Percentiles rank a stretch among this genome's conserved stretches.
These are phyloP conservation scores for Neurospora cerealis DNA, from an alignment of 495 filamentous ascomycete genomes.

Conservation along the genomic window DNA sequence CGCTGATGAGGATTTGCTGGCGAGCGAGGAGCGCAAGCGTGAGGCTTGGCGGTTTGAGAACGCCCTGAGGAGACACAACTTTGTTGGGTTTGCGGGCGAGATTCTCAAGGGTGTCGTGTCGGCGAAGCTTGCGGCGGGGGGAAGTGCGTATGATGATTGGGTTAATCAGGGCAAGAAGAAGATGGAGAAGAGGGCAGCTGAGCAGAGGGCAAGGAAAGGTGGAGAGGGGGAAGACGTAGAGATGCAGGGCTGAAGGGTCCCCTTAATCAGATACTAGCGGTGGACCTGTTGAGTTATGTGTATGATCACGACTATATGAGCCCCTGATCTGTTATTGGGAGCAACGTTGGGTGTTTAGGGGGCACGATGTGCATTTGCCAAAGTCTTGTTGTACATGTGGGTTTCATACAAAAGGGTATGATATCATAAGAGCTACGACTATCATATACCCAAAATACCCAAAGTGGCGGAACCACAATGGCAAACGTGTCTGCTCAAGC, in stretches of 20 bases:
- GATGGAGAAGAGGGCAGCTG: constrained; percentile 56
- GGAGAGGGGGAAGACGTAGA: constrained; percentile 33
- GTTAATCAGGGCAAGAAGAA: constrained; percentile 64
- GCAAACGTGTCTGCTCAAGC: neutral
- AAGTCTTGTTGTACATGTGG: neutral
- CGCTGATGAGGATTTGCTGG: constrained; percentile 69
- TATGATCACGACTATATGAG: neutral
- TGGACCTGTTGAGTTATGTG: neutral
- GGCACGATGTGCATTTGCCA: neutral
- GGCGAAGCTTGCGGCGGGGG: constrained; percentile 55
- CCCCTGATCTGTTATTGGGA: neutral
- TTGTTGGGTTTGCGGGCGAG: constrained; percentile 91
- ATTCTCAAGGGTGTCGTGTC: constrained; percentile 74
- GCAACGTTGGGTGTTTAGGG: neutral
- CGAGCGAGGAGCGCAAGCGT: constrained; percentile 75
- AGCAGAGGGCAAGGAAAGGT: constrained; percentile 22
- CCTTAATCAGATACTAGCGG: neutral
- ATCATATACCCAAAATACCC: neutral
- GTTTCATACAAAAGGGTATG: neutral
- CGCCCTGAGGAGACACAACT: constrained; percentile 83
- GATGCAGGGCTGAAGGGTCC: constrained; percentile 27
- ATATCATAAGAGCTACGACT: neutral
- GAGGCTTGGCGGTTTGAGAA: constrained; percentile 93
- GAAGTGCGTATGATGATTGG: constrained; percentile 64
- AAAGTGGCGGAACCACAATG: neutral